A percentile compares a stretch with the other conserved stretches of the same genome.
Evolutionary conservation across 2,329 filamentous ascomycete genomes (phyloP).

Genomic region (Teratosphaeria viscida): DNA sequence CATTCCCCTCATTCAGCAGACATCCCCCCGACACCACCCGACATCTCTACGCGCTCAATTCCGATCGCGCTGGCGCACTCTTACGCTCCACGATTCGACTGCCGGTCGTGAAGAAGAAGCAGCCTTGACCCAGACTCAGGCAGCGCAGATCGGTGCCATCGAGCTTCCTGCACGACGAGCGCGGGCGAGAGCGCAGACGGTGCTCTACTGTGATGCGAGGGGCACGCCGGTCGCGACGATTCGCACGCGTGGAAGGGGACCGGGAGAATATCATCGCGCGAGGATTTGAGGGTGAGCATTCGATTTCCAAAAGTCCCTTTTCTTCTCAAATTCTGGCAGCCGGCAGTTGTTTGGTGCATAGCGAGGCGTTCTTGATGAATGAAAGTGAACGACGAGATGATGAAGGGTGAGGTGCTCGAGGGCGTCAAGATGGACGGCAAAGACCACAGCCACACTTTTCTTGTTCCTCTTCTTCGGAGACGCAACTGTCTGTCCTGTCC

Average conservation of each 20-base stretch:
- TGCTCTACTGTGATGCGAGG: not conserved
- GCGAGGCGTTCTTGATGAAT: not conserved
- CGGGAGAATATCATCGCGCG: not conserved
- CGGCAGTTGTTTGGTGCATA: not conserved
- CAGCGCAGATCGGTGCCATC: not conserved
- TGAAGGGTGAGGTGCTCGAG: not conserved
- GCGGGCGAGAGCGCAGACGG: not conserved
- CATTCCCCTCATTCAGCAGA: not conserved
- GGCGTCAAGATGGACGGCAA: not conserved
- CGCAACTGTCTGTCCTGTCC: not conserved
- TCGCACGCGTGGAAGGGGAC: not conserved
- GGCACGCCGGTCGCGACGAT: not conserved
- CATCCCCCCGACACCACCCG: not conserved
- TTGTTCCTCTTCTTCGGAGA: not conserved
- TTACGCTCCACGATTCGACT: not conserved
- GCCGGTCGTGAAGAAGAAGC: not conserved
- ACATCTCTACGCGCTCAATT: not conserved
- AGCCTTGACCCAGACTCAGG: not conserved
- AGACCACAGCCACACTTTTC: not conserved
- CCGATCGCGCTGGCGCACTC: not conserved
- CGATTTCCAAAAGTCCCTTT: too few species aligned
- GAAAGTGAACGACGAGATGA: not conserved
- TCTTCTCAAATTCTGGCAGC: too few species aligned
- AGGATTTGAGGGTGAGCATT: not conserved
- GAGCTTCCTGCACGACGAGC: not conserved